Conservation (phyloP, 2,329 filamentous ascomycete species). For the Fusarium albosuccineum region DNA sequence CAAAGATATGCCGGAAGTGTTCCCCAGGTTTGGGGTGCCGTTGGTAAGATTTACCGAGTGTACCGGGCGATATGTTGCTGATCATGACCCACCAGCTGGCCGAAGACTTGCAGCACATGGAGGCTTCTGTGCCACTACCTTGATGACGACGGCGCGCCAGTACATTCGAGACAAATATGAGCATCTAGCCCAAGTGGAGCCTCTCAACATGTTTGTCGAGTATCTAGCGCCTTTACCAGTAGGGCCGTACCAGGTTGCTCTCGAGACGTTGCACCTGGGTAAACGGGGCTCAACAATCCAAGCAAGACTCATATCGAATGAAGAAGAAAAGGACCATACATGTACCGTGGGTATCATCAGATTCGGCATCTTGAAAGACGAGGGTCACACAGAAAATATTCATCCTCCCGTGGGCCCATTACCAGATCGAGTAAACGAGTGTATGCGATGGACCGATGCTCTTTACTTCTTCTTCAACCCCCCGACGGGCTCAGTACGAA, state of each 20-base stretch:
- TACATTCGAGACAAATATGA: not conserved
- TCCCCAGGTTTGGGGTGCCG: not conserved
- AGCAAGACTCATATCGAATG: not conserved
- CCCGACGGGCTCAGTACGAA: not conserved
- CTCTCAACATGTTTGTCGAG: not conserved
- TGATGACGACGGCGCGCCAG: not conserved
- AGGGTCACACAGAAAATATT: not conserved
- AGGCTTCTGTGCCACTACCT: not conserved
- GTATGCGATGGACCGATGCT: not conserved
- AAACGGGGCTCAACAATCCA: constrained; percentile 3
- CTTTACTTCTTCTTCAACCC: not conserved
- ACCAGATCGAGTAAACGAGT: not conserved
- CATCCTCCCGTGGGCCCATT: not conserved
- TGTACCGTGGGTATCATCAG: not conserved
- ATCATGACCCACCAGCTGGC: not conserved
- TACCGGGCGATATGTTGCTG: not conserved
- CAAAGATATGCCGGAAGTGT: not conserved
- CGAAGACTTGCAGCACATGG: not conserved
- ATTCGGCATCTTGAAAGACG: not conserved
- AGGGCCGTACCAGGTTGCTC: not conserved
- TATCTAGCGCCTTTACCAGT: not conserved
- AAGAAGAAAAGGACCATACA: not conserved
- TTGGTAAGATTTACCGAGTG: not conserved
- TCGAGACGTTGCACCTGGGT: constrained; percentile 1
- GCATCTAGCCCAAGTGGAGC: not conserved